Evolutionary conservation across 2,329 filamentous ascomycete genomes (phyloP), one percentile per base, ranked within the genome.

Genomic region (Ambrosiella beaveri): DNA sequence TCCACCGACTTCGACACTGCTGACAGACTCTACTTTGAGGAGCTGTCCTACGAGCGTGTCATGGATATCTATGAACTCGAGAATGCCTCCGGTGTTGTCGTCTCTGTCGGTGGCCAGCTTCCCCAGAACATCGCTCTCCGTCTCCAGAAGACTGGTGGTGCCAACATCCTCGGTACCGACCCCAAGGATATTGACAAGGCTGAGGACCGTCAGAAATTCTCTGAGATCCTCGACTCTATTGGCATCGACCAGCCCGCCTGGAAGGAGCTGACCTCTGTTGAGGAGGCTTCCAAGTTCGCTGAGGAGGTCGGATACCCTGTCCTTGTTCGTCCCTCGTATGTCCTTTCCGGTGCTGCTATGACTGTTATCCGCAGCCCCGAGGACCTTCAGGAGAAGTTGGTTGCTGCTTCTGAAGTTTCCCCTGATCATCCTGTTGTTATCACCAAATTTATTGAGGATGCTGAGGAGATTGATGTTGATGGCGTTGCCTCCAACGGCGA

Each of bases 51-150:
- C 69, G 93, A 97, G 74, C 85, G 91, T 68, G 91, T 97, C 8
- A 95, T 97, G 88, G 93, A 98, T 70, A 97, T 97, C 63, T 96
- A 96, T 69, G 93, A 97, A 71, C 79, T 97, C 13, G 93, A 97
- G 71, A 75, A 75, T 60, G 84, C 90, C 6, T 81, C 77, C 57
- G 91, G 90, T 65, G 88, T 97, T 35, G 90, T 97, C 3, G 91
- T 97, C 7, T 96, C 89, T 60, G 89, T 97, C 9, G 93, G 93
- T 67, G 93, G 93, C 49, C 93, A 98, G 72, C 80, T 97, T 61
- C 90, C 93, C 2, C 93, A 98, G 73, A 97, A 97, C 75, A 96
- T 97, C 67, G 93, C 93, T 3, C 83, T 97, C 53, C 86, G 88
- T 64, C 81, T 98, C 3, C 91, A 97, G 73, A 88, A 97, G 69